Evolutionary conservation across 1,284 basidiomycete species (phyloP), one percentile per base, ranked within the genome.

Genomic region (Xerocomus nothofagi): DNA sequence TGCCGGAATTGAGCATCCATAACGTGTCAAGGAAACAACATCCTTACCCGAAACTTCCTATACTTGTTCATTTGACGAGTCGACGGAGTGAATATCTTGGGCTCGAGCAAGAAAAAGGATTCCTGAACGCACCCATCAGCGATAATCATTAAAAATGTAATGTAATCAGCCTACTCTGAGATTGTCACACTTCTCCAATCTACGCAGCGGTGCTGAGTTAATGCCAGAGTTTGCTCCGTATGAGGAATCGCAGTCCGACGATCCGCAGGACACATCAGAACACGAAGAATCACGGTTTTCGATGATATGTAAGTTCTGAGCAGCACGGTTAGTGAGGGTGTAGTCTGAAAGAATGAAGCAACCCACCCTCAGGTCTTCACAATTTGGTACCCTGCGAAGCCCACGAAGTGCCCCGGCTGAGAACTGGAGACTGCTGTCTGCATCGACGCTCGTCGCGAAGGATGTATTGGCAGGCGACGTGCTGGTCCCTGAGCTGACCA

Each of bases 381-480:
- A 56, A 20, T 15, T 39, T 24, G 42, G 47, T 2, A 66, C 44
- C 26, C 57, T 58, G 39, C 62, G 62, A 43, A 65, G 63, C 41
- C 32, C 15, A 38, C 44, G 53, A 27, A 26, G 29, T 23, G 23
- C 15, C 9, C 17, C 27, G 1, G 39, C 29, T 20, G 20, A 50
- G 8, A 12, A 31, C 12, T 31, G 45, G 23, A 15, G 31, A 31
- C n/a, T 39, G 9, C 52, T 46, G 15, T 36, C 50, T 15, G 38
- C 21, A 30, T 61, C 47, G 7, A 66, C 39, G 21, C 60, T 65
- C 17, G 63, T 65, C 29, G 49, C 60, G 5, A 61, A 44, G 18
- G 60, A 62, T 31, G 60, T 56, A 26, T 47, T 27, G 8, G 23
- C 29, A 29, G 30, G 30, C 11, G 42, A 52, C 14, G 34, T 15